Percentiles rank a stretch among this genome's conserved stretches.
Evolutionary conservation across 768 basidiomycete species (phyloP).

Genomic region (Lactarius hatsudake): DNA sequence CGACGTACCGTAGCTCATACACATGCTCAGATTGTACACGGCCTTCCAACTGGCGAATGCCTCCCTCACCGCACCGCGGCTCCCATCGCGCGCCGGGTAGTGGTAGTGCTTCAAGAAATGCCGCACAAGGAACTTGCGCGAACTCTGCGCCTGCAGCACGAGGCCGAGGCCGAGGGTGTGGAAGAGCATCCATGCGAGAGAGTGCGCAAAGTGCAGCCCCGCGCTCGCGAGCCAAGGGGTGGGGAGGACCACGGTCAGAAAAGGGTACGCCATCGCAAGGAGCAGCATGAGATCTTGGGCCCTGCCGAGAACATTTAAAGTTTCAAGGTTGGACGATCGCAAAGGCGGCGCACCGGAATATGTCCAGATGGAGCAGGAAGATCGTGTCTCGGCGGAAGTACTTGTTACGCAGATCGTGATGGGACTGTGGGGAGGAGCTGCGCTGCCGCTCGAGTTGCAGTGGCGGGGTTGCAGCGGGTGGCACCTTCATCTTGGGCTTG

Average conservation of each 20-base stretch:
- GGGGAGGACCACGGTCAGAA: constrained; percentile 59
- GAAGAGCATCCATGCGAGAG: constrained; percentile 80
- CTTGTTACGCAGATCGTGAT: constrained; percentile 85
- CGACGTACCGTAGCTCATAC: constrained; percentile 86
- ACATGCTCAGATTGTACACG: constrained; percentile 87
- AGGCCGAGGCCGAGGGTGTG: constrained; percentile 87
- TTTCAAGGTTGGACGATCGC: not conserved
- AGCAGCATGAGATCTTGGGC: constrained; percentile 82
- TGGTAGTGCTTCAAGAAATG: constrained; percentile 96
- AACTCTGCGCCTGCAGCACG: constrained; percentile 79
- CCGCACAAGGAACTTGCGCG: constrained; percentile 83
- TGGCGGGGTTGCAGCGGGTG: not conserved
- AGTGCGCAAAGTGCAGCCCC: constrained; percentile 76
- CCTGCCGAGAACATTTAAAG: constrained; percentile 41
- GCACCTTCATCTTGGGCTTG: not conserved
- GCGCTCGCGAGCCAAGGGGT: constrained; percentile 46
- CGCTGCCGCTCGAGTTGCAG: not conserved
- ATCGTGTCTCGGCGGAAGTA: constrained; percentile 91
- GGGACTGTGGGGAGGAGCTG: constrained; percentile 44
- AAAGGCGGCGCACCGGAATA: constrained; percentile 62
- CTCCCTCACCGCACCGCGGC: constrained; percentile 80
- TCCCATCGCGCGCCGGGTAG: constrained; percentile 68
- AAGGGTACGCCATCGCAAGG: constrained; percentile 67
- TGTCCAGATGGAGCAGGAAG: constrained; percentile 75
- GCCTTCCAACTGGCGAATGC: constrained; percentile 96